Evolutionary conservation across 2,329 filamentous ascomycete species (phyloP).

Genomic region (Hirsutella minnesotensis): DNA sequence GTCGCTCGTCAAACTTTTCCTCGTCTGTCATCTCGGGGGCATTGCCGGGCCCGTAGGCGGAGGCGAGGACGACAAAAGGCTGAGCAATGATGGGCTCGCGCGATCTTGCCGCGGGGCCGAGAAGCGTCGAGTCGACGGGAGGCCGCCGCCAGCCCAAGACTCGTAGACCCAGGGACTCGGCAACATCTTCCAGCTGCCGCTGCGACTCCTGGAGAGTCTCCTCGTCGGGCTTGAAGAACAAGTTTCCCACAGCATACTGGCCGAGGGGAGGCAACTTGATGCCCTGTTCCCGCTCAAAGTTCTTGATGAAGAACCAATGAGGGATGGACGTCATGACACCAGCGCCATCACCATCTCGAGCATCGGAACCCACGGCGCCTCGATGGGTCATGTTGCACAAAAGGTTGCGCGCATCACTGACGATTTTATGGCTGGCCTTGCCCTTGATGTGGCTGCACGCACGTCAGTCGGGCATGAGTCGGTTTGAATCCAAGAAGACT

Average conservation of each 20-base stretch:
- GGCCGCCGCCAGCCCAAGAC: constrained; percentile 95
- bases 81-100: constrained; percentile 92
- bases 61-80: constrained; percentile 82
- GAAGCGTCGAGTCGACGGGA: constrained; percentile 81
- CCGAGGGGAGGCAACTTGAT: constrained; percentile 78
- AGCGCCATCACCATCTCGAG: constrained; percentile 93
- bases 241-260: constrained; percentile 92
- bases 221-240: constrained; percentile 97
- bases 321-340: constrained; percentile 99
- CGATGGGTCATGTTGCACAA: constrained; percentile 99
- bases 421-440: constrained; percentile 92
- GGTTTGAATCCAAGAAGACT: constrained; percentile 20
- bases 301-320: constrained; percentile 97
- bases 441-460: constrained; percentile 81
- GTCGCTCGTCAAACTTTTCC: constrained; percentile 68
- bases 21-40: constrained; percentile 69
- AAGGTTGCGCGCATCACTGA: constrained; percentile 79
- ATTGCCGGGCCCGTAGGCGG: constrained; percentile 71
- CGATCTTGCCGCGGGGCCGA: constrained; percentile 85
- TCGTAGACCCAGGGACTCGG: constrained; percentile 74
- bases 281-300: constrained; percentile 85
- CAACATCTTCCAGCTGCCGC: constrained; percentile 86
- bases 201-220: constrained; percentile 85
- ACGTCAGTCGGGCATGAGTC: constrained; percentile 10
- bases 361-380: constrained; percentile 94